A percentile compares a stretch with the other conserved stretches of the same genome.
These are phyloP conservation scores for Tritrichomonas foetus DNA, from an alignment of 208 protist species.

Conservation along the genomic window DNA sequence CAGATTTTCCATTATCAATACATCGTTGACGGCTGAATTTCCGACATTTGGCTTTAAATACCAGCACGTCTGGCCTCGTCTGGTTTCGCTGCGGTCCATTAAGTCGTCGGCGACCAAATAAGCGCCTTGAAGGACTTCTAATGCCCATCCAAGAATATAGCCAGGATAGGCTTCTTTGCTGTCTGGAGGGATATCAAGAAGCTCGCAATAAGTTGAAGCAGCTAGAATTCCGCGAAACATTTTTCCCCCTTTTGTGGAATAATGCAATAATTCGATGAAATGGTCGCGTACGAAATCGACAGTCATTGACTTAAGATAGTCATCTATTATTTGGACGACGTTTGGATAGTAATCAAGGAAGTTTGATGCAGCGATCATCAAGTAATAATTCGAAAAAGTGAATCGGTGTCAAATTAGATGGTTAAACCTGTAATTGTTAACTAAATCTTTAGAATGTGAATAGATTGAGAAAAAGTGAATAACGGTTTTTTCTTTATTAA, in stretches of 20 bases:
- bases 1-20: conserved; percentile 56
- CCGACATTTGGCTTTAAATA: conserved; percentile 49
- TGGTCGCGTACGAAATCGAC: background rate
- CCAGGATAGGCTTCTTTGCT: background rate
- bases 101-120: conserved; percentile 67
- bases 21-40: conserved; percentile 57
- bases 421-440: too few relatives aligned
- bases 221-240: background rate
- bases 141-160: background rate
- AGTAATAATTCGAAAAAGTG: too few relatives aligned
- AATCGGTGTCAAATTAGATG: too few relatives aligned
- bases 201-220: background rate
- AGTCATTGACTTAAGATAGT: background rate
- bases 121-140: conserved; percentile 51
- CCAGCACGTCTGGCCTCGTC: conserved; percentile 62
- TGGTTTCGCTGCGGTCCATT: conserved; percentile 60
- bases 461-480: too few relatives aligned
- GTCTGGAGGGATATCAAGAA: background rate
- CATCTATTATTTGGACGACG: background rate
- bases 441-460: too few relatives aligned
- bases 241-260: conserved; percentile 6
- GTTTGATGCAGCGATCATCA: background rate
- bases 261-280: background rate
- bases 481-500: too few relatives aligned
- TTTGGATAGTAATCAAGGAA: background rate